Base-by-base conservation (phyloP, 352 stramenopile species). In the Globisporangium cederbergense region DNA sequence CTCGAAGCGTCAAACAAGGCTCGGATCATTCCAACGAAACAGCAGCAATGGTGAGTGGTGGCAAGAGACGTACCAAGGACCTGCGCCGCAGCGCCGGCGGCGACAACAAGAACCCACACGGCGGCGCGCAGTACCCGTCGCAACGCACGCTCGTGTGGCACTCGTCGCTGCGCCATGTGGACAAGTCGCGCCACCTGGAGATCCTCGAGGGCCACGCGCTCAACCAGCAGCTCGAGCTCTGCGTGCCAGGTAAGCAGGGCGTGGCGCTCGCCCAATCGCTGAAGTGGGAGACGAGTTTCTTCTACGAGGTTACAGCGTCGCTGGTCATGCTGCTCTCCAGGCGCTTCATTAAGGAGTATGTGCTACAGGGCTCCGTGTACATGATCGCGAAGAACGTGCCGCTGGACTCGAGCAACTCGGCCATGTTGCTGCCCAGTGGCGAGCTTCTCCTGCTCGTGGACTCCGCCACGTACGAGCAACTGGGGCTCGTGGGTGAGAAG, bases 231-330 rank as follows among this genome's bases (percentile, higher is more conserved):
- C 51, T 95, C 3, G 86, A 95, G 63, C 59, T 91, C 2, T 79
- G 75, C 45, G 70, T 92, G 32, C 81, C 86, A 0, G 69, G 64
- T 43, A 54, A 55, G 6, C 50, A 60, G 6, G 84, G 78, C 0
- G 60, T 68, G 30, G 54, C 64, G 30, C 42, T 76, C 6, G 77
- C 79, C 28, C 75, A 87, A 65, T 66, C 74, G 52, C 65, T 93
- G 18, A 80, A 86, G 61, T 93, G 84, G 84, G 81, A 90, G 63
- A 90, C 76, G 28, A 75, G 73, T n/a, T 95, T 95, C 66, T 95
- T 83, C 66, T 95, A 95, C 64, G 76, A 93, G 56, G 49, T 93
- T 9, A 77, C 72, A 18, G 63, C 79, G 36, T 76, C 79, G 10
- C 66, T 90, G 3, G 63, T 61, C 30, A 67, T 85, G 67, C 78